Base-by-base conservation (phyloP, 2,329 filamentous ascomycete species). In the Lasiodiplodia citricola region DNA sequence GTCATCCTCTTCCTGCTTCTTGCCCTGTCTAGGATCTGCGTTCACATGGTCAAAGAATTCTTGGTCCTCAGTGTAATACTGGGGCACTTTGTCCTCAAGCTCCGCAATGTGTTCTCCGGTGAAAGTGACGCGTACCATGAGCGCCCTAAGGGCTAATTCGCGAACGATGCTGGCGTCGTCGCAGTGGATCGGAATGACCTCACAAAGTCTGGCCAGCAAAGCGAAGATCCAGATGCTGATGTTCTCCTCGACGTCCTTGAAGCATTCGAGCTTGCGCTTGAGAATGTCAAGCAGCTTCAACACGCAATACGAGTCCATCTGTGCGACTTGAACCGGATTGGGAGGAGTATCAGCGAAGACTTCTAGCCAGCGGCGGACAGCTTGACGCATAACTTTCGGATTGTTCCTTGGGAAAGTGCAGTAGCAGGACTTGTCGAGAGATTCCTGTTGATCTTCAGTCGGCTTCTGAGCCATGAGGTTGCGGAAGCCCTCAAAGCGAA, bases 211-310 rank as follows among this genome's bases (percentile, higher is more conserved):
- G 2, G 92, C 93, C 55, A 97, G 83, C 68, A 97, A 80, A 0
- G 91, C 90, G 94, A 94, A 97, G 4, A 92, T 83, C 95, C 95
- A 98, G 18, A 89, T 86, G 70, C 93, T 94, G 4, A 92, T 89
- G 58, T 90, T 87, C 73, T 87, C 86, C 31, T 88, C 84, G 37
- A 93, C 82, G 37, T 86, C 84, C 25, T 83, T 80, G n/a, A 86
- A 87, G 62, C 85, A 86, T 56, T 85, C 86, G 66, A 91, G 85
- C 64, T 91, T 88, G n/a, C 92, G 74, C 11, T 80, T 77, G 65
- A 94, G 83, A 31, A 86, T 80, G 50, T 87, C 85, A 50, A 97
- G 77, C 38, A 95, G 83, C 44, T 87, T 85, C 62, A 95, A 81
- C 2, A 92, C 86, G 55, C 87, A 88, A 18, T 87, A 84, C 72